Base-by-base conservation (phyloP, 228 moss, liverwort and hornwort genomes). In the Sphagnum magellanicum region DNA sequence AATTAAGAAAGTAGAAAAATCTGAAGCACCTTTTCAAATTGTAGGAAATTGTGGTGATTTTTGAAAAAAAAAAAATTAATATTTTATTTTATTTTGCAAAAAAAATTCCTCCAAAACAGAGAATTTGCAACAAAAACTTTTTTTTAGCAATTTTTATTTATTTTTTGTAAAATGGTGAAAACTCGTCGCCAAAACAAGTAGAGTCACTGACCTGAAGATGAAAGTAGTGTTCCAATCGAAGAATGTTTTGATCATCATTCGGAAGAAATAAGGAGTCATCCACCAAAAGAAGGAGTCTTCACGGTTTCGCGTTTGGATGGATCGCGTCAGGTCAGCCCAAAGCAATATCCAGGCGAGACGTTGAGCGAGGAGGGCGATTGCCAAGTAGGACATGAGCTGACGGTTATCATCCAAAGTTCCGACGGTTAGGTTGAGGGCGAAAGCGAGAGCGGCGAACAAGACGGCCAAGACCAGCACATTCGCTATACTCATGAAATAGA, bases 251-350 rank as follows among this genome's bases (percentile, higher is more conserved):
- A 69, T 10, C 63, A 79, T 59, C 74, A 82, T 74, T 13, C 61
- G 59, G 47, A 67, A 5, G 63, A 67, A 80, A 78, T 73, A 86
- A 17, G 86, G 82, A 51, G 74, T 74, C 72, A 80, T 86, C 86
- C 86, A 86, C 86, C 86, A 86, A 71, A 82, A 82, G 50, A 73
- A 73, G 4, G 86, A 86, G 65, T 86, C 86, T 7, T 82, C 86
- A 7, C 82, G 72, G 63, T 82, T 86, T 1, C 77, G 77, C 65
- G 70, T 72, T 65, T 73, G 73, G 9, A 79, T 15, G 0, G 79
- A 63, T n/a, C 67, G 72, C 4, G 86, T 82, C 49, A 80, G 55
- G n/a, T 60, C 55, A 4, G 74, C 47, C 79, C 82, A 86, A 0
- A 75, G 10, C 5, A 46, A 51, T 8, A 59, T 53, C 72, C 75